Evolutionary conservation across 192 early-diverging fungal species (phyloP).

Genomic region (Backusella morwellensis): DNA sequence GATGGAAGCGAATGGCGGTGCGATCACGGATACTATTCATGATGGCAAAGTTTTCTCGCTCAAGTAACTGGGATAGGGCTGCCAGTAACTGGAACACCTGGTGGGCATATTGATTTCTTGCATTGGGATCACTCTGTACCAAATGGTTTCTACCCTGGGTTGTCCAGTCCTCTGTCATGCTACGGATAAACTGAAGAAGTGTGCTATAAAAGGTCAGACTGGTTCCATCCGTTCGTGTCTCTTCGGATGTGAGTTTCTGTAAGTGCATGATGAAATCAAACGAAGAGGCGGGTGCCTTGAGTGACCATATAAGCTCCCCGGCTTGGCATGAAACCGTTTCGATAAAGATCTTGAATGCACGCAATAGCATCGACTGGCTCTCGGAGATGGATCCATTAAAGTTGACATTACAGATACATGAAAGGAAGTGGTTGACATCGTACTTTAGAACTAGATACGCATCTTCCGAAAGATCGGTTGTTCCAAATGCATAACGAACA

Average conservation of each 20-base stretch:
- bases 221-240: neutral
- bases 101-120: slow-evolving; percentile 14
- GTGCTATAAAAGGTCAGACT: slow-evolving; percentile 3
- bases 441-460: neutral
- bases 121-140: neutral
- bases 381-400: slow-evolving; percentile 27
- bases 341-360: slow-evolving; percentile 33
- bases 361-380: slow-evolving; percentile 26
- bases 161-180: slow-evolving; percentile 28
- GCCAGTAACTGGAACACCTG: slow-evolving; percentile 10
- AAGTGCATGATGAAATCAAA: slow-evolving; percentile 4
- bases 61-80: slow-evolving; percentile 9
- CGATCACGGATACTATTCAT: slow-evolving; percentile 11
- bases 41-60: slow-evolving; percentile 22
- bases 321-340: slow-evolving; percentile 22
- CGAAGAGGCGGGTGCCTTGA: neutral
- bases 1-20: slow-evolving; percentile 22
- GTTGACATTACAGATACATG: slow-evolving; percentile 13
- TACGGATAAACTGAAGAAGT: slow-evolving; percentile 19
- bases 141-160: neutral
- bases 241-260: neutral
- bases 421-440: slow-evolving; percentile 10
- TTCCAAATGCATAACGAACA: neutral
- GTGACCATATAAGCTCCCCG: slow-evolving; percentile 21
- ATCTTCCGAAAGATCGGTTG: neutral